Percentiles rank a stretch among this genome's conserved stretches.
phyloP scores from a whole-genome alignment of 2,329 filamentous ascomycete species.

The Talaromyces sp. region DNA sequence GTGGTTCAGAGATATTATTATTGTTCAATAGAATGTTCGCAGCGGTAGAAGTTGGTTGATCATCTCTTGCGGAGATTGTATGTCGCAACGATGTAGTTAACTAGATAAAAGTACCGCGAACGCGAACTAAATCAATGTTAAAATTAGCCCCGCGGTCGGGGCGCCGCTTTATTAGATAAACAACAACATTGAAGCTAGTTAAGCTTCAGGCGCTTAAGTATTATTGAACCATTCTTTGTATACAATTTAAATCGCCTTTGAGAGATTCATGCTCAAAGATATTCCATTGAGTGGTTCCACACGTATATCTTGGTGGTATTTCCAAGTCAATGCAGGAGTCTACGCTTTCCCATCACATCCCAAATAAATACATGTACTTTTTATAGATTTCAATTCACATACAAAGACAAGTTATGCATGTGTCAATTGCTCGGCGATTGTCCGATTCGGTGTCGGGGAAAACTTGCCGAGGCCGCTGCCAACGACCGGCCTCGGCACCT shows the following conservation, averaged over 20 bases:
- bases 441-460: not conserved
- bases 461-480: not conserved
- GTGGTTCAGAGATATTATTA: not conserved
- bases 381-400: not conserved
- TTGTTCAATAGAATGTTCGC: not conserved
- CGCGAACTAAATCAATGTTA: too few species aligned
- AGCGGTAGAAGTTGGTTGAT: not conserved
- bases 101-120: not conserved
- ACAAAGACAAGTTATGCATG: not conserved
- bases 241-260: too few species aligned
- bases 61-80: not conserved
- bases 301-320: too few species aligned
- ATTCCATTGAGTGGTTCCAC: too few species aligned
- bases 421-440: not conserved
- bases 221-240: too few species aligned
- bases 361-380: not conserved
- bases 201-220: too few species aligned
- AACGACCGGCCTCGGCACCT: not conserved
- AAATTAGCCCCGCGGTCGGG: too few species aligned
- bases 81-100: not conserved
- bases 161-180: too few species aligned
- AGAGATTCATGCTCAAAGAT: too few species aligned
- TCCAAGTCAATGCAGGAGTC: too few species aligned
- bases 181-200: too few species aligned
- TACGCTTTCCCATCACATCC: too few species aligned